These are phyloP conservation scores for Trichophyton simii DNA, from an alignment of 2,329 filamentous ascomycete species.

Conservation along the genomic window DNA sequence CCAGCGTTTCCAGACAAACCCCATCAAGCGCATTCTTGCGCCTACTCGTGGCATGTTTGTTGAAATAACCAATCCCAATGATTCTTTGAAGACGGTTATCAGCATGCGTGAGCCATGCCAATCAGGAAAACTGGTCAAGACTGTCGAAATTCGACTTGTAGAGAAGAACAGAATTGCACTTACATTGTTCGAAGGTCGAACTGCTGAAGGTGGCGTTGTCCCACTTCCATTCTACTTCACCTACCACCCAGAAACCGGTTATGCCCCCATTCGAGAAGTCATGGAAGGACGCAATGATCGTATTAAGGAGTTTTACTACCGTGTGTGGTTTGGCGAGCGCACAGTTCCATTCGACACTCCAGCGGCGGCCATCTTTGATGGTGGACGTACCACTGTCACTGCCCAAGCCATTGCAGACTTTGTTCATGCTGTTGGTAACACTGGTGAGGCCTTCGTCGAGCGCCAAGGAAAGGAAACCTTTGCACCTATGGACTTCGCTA, in stretches of 20 bases:
- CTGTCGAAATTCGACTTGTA: constrained; percentile 69
- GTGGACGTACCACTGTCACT: constrained; percentile 75
- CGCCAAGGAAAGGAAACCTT: constrained; percentile 86
- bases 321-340: constrained; percentile 89
- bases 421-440: constrained; percentile 97
- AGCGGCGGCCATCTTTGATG: constrained; percentile 79
- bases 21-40: constrained; percentile 79
- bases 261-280: constrained; percentile 92
- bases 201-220: constrained; percentile 69
- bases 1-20: constrained; percentile 94
- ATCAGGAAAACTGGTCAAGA: constrained; percentile 75
- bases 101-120: constrained; percentile 75
- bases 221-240: constrained; percentile 76
- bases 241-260: constrained; percentile 90
- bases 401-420: constrained; percentile 94
- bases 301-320: constrained; percentile 99
- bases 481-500: constrained; percentile 97
- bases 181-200: constrained; percentile 87
- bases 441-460: constrained; percentile 92
- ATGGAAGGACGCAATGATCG: constrained; percentile 94
- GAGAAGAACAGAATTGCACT: constrained; percentile 69
- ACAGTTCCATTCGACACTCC: constrained; percentile 68
- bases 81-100: constrained; percentile 73
- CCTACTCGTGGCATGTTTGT: constrained; percentile 78
- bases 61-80: constrained; percentile 70